Percentiles rank a stretch among this genome's conserved stretches.
phyloP scores from a whole-genome alignment of 2,329 filamentous ascomycete genomes.

The Lasiodiplodia citricola region DNA sequence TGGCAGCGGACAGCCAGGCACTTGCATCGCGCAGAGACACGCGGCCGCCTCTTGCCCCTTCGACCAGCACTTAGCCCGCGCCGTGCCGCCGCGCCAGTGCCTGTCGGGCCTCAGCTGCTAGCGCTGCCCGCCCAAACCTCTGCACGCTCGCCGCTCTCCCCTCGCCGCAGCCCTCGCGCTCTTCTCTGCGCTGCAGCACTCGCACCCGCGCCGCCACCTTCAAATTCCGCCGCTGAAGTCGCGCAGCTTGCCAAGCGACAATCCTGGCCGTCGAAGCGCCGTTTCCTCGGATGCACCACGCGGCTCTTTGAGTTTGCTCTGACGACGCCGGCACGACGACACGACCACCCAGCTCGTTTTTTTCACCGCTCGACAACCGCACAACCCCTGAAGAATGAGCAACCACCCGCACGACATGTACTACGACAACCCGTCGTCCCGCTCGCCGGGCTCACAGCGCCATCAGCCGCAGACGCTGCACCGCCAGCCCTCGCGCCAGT shows the following conservation, averaged over 20 bases:
- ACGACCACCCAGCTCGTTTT: slow-evolving; percentile 19
- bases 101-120: slow-evolving; percentile 18
- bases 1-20: slow-evolving; percentile 5
- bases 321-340: slow-evolving; percentile 22
- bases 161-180: neutral
- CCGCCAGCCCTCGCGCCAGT: slow-evolving; percentile 76
- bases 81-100: slow-evolving; percentile 22
- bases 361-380: slow-evolving; percentile 18
- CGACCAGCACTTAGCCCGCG: slow-evolving; percentile 10
- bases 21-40: slow-evolving; percentile 16
- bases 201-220: slow-evolving; percentile 6
- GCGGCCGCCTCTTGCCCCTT: slow-evolving; percentile 11
- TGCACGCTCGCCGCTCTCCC: neutral
- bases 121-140: slow-evolving; percentile 6
- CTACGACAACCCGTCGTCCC: slow-evolving; percentile 72
- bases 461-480: slow-evolving; percentile 68
- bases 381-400: slow-evolving; percentile 26
- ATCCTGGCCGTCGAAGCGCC: slow-evolving; percentile 13
- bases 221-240: neutral
- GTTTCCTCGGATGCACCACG: slow-evolving; percentile 23
- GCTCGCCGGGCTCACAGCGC: slow-evolving; percentile 76
- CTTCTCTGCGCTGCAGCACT: slow-evolving; percentile 2
- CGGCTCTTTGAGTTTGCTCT: slow-evolving; percentile 24
- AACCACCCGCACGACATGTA: slow-evolving; percentile 65
- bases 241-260: slow-evolving; percentile 6